phyloP scores from a whole-genome alignment of 768 basidiomycete species.

The Botryobasidium botryosum region DNA sequence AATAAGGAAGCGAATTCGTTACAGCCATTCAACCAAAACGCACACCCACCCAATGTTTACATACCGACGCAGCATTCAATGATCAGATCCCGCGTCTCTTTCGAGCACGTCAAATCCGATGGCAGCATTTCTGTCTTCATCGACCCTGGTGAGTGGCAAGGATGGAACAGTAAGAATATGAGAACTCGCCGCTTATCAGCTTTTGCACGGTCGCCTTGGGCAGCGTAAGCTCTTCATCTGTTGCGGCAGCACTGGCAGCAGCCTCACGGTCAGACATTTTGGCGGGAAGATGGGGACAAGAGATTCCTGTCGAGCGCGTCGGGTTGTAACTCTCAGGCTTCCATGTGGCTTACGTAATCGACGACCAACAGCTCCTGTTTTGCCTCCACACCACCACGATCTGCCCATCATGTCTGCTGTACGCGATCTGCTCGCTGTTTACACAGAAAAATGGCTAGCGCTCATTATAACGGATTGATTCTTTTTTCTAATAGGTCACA shows the following conservation, averaged over 20 bases:
- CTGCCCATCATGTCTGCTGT: no score
- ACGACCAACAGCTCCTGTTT: no score
- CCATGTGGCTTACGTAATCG: no score
- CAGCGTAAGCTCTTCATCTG: slow-evolving; percentile 86
- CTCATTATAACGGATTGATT: no score
- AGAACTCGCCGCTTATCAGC: slow-evolving; percentile 67
- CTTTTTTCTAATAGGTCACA: slow-evolving; percentile 35
- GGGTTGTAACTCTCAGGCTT: no score
- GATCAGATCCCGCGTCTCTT: slow-evolving; percentile 92
- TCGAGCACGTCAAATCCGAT: slow-evolving; percentile 71
- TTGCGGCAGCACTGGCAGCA: slow-evolving; percentile 38
- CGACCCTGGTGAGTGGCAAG: slow-evolving; percentile 3
- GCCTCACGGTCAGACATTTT: slow-evolving; percentile 96
- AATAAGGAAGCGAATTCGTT: not conserved
- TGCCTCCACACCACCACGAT: no score
- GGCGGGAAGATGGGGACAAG: no score
- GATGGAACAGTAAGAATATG: not conserved
- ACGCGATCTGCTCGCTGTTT: no score
- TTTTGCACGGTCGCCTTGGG: slow-evolving; percentile 97
- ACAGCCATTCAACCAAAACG: not conserved
- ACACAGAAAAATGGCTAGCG: no score
- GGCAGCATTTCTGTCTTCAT: slow-evolving; percentile 63
- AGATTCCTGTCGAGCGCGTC: no score
- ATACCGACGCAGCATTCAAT: slow-evolving; percentile 98
- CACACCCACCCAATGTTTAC: slow-evolving; percentile 9